A percentile compares a stretch with the other conserved stretches of the same genome.
Evolutionary conservation across 139 green algal genomes (phyloP).

Genomic region (Volvox africanus): DNA sequence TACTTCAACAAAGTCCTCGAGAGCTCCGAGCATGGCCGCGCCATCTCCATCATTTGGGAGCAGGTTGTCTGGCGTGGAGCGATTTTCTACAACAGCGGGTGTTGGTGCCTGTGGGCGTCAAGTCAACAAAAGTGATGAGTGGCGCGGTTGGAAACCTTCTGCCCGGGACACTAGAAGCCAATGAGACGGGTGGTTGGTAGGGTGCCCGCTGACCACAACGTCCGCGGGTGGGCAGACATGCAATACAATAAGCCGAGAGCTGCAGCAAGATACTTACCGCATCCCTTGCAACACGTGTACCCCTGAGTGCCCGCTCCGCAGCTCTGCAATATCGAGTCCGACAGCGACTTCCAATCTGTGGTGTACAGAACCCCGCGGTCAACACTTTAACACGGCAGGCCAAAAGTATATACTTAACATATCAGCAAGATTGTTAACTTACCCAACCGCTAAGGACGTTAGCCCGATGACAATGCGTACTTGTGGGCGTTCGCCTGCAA

Average conservation of each 20-base stretch:
- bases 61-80: not conserved
- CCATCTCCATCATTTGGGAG: not conserved
- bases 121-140: too few relatives aligned
- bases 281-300: not conserved
- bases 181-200: too few relatives aligned
- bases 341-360: conserved; percentile 10
- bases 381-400: not conserved
- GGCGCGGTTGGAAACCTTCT: too few relatives aligned
- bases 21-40: not conserved
- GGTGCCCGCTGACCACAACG: too few relatives aligned
- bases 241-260: too few relatives aligned
- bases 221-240: too few relatives aligned
- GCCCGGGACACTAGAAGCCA: too few relatives aligned
- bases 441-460: not conserved
- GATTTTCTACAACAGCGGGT: not conserved
- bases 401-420: not conserved
- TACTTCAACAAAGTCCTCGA: not conserved
- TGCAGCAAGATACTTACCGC: not conserved
- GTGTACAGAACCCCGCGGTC: not conserved
- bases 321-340: not conserved
- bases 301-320: not conserved
- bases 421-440: not conserved
- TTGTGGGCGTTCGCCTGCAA: conserved; percentile 25
- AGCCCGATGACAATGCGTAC: not conserved
- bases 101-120: not conserved